Percentiles rank a stretch among this genome's conserved stretches.
These are phyloP conservation scores for Xylariaceae sp. DNA, from an alignment of 2,329 filamentous ascomycete genomes.

Conservation along the genomic window DNA sequence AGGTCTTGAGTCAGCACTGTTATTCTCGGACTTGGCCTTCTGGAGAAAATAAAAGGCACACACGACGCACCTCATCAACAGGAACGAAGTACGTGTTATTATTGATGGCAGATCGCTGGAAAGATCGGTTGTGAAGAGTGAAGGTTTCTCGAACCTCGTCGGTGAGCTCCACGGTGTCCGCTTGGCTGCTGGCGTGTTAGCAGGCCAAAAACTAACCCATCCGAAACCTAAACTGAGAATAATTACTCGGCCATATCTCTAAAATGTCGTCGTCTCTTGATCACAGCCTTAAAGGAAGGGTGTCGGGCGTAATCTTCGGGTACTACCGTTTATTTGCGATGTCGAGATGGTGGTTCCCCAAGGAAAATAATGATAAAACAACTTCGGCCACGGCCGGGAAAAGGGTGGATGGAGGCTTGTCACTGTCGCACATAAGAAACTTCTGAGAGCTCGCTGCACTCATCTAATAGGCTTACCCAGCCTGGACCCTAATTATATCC, in stretches of 20 bases:
- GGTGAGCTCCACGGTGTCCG: slow-evolving; percentile 40
- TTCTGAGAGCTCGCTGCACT: slow-evolving; percentile 13
- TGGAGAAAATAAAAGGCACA: neutral
- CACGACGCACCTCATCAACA: slow-evolving; percentile 57
- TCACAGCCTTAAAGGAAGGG: too few relatives aligned
- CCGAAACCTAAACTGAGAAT: slow-evolving; percentile 13
- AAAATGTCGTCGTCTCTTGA: slow-evolving; percentile 3
- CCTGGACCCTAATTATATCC: slow-evolving; percentile 15
- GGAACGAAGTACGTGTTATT: slow-evolving; percentile 62
- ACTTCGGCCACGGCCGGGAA: slow-evolving; percentile 7
- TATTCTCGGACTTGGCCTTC: neutral
- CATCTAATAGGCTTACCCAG: slow-evolving; percentile 21
- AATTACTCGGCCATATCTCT: slow-evolving; percentile 30
- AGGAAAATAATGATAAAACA: neutral
- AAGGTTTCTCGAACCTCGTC: slow-evolving; percentile 55
- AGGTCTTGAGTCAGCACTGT: slow-evolving; percentile 10
- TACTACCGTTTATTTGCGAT: slow-evolving; percentile 4
- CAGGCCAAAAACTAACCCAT: slow-evolving; percentile 11
- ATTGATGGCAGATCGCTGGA: slow-evolving; percentile 61
- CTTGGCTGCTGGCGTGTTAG: slow-evolving; percentile 36
- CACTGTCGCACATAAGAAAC: slow-evolving; percentile 13
- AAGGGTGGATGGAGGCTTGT: slow-evolving; percentile 10
- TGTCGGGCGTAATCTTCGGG: neutral
- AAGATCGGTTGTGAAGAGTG: slow-evolving; percentile 56
- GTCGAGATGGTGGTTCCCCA: slow-evolving; percentile 6